Percentiles rank a stretch among this genome's conserved stretches.
These are phyloP conservation scores for Pestalotiopsis sp. DNA, from an alignment of 2,329 filamentous ascomycete genomes.

Conservation along the genomic window DNA sequence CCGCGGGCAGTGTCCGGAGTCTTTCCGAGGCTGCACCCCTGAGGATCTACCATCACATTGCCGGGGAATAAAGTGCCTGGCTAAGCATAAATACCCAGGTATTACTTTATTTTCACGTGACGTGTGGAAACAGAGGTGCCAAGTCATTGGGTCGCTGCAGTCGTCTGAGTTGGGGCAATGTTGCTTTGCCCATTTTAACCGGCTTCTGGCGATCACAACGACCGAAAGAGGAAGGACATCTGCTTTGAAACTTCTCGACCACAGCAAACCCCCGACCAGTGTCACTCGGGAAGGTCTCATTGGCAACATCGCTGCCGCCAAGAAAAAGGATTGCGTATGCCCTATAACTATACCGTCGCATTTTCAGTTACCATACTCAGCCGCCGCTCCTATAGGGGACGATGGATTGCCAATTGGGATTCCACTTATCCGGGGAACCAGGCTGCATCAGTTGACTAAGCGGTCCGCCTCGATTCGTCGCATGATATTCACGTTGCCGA, in stretches of 20 bases:
- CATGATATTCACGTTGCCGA: not conserved
- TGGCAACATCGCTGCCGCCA: not conserved
- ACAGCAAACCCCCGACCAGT: not conserved
- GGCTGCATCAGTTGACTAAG: not conserved
- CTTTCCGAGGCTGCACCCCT: not conserved
- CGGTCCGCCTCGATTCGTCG: not conserved
- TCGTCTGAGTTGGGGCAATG: constrained; percentile 1
- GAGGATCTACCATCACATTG: not conserved
- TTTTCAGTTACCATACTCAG: not conserved
- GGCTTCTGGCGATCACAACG: not conserved
- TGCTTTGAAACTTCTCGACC: not conserved
- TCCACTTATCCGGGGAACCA: not conserved
- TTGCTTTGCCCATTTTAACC: constrained; percentile 4
- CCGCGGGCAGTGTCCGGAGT: not conserved
- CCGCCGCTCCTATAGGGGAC: not conserved
- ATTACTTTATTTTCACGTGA: not conserved
- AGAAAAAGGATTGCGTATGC: constrained; percentile 4
- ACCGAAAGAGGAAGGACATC: not conserved
- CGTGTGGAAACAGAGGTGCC: not conserved
- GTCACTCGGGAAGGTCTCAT: constrained; percentile 4
- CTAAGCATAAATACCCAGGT: not conserved
- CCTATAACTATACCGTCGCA: constrained; percentile 5
- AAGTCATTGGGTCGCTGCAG: not conserved
- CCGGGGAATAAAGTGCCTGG: not conserved
- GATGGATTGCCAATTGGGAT: not conserved